A percentile compares a stretch with the other conserved stretches of the same genome.
phyloP scores from a whole-genome alignment of 805 yeast species.

The Sugiyamaella chiloensis region DNA sequence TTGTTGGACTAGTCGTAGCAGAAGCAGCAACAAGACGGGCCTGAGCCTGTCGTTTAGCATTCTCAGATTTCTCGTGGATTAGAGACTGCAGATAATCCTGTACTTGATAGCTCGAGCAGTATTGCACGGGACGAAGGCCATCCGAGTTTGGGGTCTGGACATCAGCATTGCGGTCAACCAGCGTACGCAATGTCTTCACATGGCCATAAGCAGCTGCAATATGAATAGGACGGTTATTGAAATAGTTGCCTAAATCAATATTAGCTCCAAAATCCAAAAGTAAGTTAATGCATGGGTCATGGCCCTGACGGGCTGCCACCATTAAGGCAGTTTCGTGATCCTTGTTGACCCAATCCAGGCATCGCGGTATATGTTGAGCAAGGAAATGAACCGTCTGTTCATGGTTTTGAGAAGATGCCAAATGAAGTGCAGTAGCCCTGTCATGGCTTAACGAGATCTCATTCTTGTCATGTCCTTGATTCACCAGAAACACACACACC shows the following conservation, averaged over 20 bases:
- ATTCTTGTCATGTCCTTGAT: conserved; percentile 52
- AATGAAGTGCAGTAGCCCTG: conserved; percentile 64
- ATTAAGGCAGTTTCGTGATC: conserved; percentile 49
- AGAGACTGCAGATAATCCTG: conserved; percentile 39
- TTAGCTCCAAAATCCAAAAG: conserved; percentile 75
- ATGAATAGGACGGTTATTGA: conserved; percentile 83
- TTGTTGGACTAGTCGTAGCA: background rate
- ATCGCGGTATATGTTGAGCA: conserved; percentile 59
- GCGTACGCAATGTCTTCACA: conserved; percentile 50
- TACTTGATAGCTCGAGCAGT: conserved; percentile 52
- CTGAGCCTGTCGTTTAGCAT: conserved; percentile 17
- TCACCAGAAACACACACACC: conserved; percentile 55
- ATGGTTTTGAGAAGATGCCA: conserved; percentile 61
- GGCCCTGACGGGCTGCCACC: conserved; percentile 58
- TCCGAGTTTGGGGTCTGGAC: conserved; percentile 47
- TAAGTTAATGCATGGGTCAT: conserved; percentile 59
- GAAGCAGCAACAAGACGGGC: conserved; percentile 7
- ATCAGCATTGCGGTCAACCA: conserved; percentile 50
- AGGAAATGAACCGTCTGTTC: conserved; percentile 71
- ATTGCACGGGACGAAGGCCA: conserved; percentile 67
- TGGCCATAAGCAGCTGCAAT: conserved; percentile 73
- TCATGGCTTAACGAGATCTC: conserved; percentile 53
- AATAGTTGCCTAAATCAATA: conserved; percentile 62
- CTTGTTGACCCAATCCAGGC: conserved; percentile 58
- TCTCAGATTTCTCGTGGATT: conserved; percentile 24